Conservation (phyloP, 1,139 yeast species). For the Geotrichum carabidarum region DNA sequence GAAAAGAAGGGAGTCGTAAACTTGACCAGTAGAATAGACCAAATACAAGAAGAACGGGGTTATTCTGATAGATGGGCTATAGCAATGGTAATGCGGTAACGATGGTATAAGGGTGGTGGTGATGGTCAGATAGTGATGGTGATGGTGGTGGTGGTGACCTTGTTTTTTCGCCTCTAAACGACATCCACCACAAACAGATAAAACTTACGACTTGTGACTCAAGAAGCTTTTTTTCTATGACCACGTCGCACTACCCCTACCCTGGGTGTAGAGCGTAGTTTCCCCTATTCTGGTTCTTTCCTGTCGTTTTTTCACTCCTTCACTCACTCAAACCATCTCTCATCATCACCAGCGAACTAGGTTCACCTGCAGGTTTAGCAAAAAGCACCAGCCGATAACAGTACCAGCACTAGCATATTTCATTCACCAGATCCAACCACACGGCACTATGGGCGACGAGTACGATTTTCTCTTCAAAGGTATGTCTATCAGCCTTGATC, state of each 20-base stretch:
- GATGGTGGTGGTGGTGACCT: not conserved
- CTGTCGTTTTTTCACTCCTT: not conserved
- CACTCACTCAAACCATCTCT: not conserved
- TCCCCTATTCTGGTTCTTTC: not conserved
- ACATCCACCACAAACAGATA: not conserved
- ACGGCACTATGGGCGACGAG: conserved; percentile 50
- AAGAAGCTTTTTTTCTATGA: not conserved
- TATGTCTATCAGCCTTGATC: conserved; percentile 32
- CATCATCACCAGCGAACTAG: not conserved
- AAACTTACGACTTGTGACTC: not conserved
- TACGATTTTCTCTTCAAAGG: conserved; percentile 92
- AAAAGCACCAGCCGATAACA: not conserved
- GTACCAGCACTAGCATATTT: not conserved
- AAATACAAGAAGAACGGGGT: not conserved
- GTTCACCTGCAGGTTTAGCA: too few species aligned
- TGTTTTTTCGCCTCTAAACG: not conserved
- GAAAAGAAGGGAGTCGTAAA: not conserved
- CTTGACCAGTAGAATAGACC: too few species aligned
- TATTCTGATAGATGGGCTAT: too few species aligned
- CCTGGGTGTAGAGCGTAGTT: not conserved
- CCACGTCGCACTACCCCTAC: conserved; percentile 5
- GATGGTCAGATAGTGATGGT: not conserved
- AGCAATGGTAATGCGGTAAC: not conserved
- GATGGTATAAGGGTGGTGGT: not conserved
- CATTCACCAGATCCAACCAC: too few species aligned